Base-by-base conservation (phyloP, 257 asterid genomes). In the Mentha longifolia region DNA sequence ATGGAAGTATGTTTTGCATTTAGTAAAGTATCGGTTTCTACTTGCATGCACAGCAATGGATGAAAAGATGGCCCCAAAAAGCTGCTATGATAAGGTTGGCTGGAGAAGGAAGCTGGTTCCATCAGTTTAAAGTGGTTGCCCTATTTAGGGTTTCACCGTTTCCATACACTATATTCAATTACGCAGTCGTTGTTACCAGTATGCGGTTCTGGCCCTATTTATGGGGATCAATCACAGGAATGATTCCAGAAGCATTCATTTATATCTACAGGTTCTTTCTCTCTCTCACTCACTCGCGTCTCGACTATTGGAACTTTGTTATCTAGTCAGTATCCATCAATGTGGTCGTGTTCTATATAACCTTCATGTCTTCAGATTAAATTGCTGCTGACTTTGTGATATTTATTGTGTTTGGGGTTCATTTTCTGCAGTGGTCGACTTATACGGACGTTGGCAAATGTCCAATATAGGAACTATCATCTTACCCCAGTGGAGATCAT, bases 201-300 rank as follows among this genome's bases (percentile, higher is more conserved):
- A 90, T 90, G 96, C 80, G 83, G 76, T 86, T 90, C 81, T 93
- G 97, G 97, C 98, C 98, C 25, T 93, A 93, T 65, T 68, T 90
- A 33, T 84, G 85, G 55, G 98, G 98, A 72, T 93, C 98, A 35
- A 67, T 90, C 43, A 85, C 94, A 2, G 98, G 98, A 72, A 93
- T 93, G 98, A 78, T 87, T 76, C 98, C 98, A 2, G 98, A 93
- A 78, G 84, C 98, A 79, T 93, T 93, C 86, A 84, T 93, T 63
- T 90, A 88, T 85, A 93, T 93, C 83, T 93, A 93, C 82, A 88
- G 91, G 96, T 90, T 42, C 49, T 37, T 68, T n/a, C 62, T 69
- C 68, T 14, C 72, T 46, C 58, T 28, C 45, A 15, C 17, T 35
- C n/a, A n/a, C n/a, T n/a, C n/a, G n/a, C n/a, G n/a, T n/a, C 49